Evolutionary conservation across 2,329 filamentous ascomycete genomes (phyloP).

Genomic region (Plectosphaerella sp.): DNA sequence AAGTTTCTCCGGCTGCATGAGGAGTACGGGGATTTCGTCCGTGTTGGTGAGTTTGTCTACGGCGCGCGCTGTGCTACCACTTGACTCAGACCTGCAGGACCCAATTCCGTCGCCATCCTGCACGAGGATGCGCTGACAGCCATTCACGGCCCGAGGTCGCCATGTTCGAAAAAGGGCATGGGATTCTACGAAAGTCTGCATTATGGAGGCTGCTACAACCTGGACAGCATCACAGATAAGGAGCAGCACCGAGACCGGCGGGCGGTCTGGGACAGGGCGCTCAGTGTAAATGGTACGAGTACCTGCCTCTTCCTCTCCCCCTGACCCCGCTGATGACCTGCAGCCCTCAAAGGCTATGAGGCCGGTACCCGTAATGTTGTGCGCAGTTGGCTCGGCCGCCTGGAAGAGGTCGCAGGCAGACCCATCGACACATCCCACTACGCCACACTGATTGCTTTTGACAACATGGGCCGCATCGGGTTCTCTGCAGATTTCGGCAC

Average conservation of each 20-base stretch:
- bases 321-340: neutral
- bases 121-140: conserved; percentile 10
- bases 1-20: conserved; percentile 2
- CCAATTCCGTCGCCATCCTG: conserved; percentile 15
- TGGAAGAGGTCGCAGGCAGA: conserved; percentile 10
- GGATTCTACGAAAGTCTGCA: conserved; percentile 13
- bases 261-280: conserved; percentile 18
- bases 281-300: conserved; percentile 14
- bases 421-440: conserved; percentile 18
- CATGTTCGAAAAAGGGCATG: conserved; percentile 12
- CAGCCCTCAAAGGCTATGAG: conserved; percentile 16
- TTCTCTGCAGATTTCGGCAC: conserved; percentile 18
- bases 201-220: conserved; percentile 13
- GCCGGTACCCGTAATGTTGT: conserved; percentile 13
- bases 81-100: conserved; percentile 6
- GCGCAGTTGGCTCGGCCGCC: conserved; percentile 14
- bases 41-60: conserved; percentile 9
- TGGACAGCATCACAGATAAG: conserved; percentile 14
- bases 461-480: conserved; percentile 22
- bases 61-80: too few species aligned
- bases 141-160: conserved; percentile 15
- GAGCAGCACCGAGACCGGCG: conserved; percentile 17
- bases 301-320: neutral
- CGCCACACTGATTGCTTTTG: conserved; percentile 19
- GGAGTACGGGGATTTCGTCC: conserved; percentile 12